A percentile compares a stretch with the other conserved stretches of the same genome.
Conservation (phyloP, 2,329 filamentous ascomycete species). For the Ophiostoma novo-ulmi region DNA sequence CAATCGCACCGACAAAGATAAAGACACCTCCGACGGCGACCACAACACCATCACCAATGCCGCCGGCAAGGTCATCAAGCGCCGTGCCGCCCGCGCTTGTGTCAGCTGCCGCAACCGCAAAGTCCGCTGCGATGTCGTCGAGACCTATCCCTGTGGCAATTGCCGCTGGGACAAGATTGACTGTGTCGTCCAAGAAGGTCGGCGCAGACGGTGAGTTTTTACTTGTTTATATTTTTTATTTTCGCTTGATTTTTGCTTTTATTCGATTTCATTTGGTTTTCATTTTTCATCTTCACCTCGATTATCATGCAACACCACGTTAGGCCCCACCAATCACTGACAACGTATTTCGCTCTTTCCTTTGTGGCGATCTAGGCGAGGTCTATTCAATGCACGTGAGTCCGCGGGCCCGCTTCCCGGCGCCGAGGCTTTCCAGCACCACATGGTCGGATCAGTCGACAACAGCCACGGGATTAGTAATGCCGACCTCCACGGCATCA, state of each 20-base stretch:
- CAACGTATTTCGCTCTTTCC: conserved; percentile 1
- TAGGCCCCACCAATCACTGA: conserved; percentile 14
- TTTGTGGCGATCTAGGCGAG: conserved; percentile 20
- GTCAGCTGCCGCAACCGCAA: conserved; percentile 84
- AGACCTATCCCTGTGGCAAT: conserved; percentile 81
- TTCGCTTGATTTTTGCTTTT: too few relatives aligned
- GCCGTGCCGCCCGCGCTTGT: conserved; percentile 85
- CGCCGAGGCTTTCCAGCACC: conserved; percentile 21
- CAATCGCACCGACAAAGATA: conserved; percentile 9
- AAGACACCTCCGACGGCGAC: conserved; percentile 23
- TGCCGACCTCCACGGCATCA: background rate
- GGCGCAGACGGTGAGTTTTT: conserved; percentile 70
- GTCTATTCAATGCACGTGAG: conserved; percentile 27
- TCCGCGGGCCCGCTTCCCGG: conserved; percentile 19
- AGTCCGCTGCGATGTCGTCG: conserved; percentile 89
- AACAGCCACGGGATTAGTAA: conserved; percentile 9
- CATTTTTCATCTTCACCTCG: background rate
- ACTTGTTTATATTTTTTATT: conserved; percentile 25
- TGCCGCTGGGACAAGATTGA: conserved; percentile 76
- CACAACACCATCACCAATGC: conserved; percentile 34
- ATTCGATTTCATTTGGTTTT: too few relatives aligned
- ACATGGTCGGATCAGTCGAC: background rate
- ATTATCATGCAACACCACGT: background rate
- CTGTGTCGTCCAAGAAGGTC: conserved; percentile 73
- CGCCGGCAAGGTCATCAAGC: conserved; percentile 57